Base-by-base conservation (phyloP, 2,329 filamentous ascomycete species). In the Ophiostoma montium region DNA sequence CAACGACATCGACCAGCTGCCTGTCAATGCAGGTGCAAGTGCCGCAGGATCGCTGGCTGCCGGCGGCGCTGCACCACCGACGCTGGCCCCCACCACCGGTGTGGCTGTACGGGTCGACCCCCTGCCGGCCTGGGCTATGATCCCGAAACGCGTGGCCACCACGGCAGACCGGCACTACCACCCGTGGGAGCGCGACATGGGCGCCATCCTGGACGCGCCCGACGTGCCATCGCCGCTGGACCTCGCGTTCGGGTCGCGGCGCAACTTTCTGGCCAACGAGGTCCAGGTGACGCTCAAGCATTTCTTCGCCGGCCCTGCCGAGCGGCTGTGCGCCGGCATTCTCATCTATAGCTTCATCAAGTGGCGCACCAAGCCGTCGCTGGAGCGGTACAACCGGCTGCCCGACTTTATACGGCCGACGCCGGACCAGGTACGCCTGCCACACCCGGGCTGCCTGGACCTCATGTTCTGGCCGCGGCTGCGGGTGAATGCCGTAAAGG, bases 311-410 rank as follows among this genome's bases (percentile, higher is more conserved):
- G 38, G 45, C 7, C 12, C 36, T 9, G 32, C 30, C 6, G 49
- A 48, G 16, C 49, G 49, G 5, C 21, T 51, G 5, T 39, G 45
- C 19, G 30, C 48, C 5, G 49, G 39, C 18, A 33, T 41, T n/a
- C n/a, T 48, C 3, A 18, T 23, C 12, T 48, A 51, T 35, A 19
- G 38, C 33, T 51, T 35, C 33, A 45, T 48, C 23, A 51, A 48
- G n/a, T 51, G 49, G 49, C 49, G 49, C 18, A 51, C 46, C 5
- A 30, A 46, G 18, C 49, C 49, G 11, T 45, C 30, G 8, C 27
- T 38, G 2, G 46, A 39, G 23, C 23, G 49, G 2, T 51, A 45
- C 10, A 13, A 41, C 3, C 30, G 35, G 15, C 39, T 51, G 15
- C 49, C 46, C 5, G 13, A 12, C 11, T 51, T 19, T 18, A 35